Evolutionary conservation across 352 stramenopile species (phyloP).

Genomic region (Globisporangium sylvaticum): DNA sequence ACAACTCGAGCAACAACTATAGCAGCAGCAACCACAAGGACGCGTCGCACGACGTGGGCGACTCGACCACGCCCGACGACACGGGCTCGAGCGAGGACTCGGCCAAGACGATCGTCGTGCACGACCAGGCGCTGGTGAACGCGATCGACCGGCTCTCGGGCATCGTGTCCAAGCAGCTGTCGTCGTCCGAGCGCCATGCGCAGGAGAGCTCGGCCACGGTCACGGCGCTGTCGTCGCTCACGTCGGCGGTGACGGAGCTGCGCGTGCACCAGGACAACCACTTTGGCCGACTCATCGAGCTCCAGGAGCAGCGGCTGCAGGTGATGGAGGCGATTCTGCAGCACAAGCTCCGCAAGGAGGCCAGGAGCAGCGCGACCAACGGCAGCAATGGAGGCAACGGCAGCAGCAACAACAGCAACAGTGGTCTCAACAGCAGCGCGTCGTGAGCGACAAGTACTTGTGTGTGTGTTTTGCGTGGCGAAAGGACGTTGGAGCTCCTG

Average conservation of each 20-base stretch:
- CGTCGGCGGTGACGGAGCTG: slow-evolving; percentile 48
- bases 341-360: slow-evolving; percentile 53
- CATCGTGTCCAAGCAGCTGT: slow-evolving; percentile 51
- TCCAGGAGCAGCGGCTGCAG: slow-evolving; percentile 68
- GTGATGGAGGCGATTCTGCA: slow-evolving; percentile 60
- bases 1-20: not conserved
- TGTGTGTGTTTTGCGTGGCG: not conserved
- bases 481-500: not conserved
- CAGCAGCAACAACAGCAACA: not conserved
- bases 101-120: slow-evolving; percentile 43
- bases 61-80: slow-evolving; percentile 58
- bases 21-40: slow-evolving; percentile 15
- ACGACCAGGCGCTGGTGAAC: slow-evolving; percentile 54
- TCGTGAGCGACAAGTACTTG: not conserved
- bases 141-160: slow-evolving; percentile 63
- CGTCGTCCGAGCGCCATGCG: slow-evolving; percentile 25
- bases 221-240: slow-evolving; percentile 32
- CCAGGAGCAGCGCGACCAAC: slow-evolving; percentile 4
- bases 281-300: slow-evolving; percentile 45
- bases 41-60: slow-evolving; percentile 18
- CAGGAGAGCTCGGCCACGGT: slow-evolving; percentile 24
- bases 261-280: slow-evolving; percentile 41
- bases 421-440: not conserved
- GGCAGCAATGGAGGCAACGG: not conserved
- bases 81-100: slow-evolving; percentile 31